Conservation (phyloP, 768 basidiomycete genomes). For the Galerina marginata region DNA sequence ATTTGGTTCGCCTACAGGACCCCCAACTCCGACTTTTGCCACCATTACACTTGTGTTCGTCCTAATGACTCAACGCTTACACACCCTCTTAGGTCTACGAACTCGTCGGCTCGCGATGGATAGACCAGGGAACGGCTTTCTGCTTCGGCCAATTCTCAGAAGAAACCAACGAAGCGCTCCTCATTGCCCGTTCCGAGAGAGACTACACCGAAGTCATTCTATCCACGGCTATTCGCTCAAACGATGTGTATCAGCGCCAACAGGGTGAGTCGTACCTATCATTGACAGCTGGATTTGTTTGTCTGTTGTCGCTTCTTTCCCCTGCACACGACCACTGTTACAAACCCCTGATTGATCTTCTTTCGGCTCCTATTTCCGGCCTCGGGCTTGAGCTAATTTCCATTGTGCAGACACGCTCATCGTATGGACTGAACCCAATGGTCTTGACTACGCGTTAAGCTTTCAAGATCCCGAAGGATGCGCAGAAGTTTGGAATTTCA, state of each 20-base stretch:
- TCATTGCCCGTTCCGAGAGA: slow-evolving; percentile 84
- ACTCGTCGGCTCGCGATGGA: slow-evolving; percentile 89
- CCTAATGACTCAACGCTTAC: slow-evolving; percentile 25
- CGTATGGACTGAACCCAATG: slow-evolving; percentile 97
- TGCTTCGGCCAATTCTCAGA: slow-evolving; percentile 90
- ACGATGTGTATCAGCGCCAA: slow-evolving; percentile 86
- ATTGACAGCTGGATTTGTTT: neutral
- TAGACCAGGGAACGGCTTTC: slow-evolving; percentile 96
- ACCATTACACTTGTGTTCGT: slow-evolving; percentile 12
- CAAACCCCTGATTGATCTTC: slow-evolving; percentile 12
- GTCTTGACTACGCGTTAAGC: slow-evolving; percentile 93
- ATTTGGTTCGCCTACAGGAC: slow-evolving; percentile 1
- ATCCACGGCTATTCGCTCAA: slow-evolving; percentile 79
- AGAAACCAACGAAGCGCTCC: slow-evolving; percentile 75
- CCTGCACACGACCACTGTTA: slow-evolving; percentile 26
- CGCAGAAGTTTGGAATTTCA: slow-evolving; percentile 96
- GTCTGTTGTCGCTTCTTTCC: slow-evolving; percentile 3
- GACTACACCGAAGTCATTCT: slow-evolving; percentile 76
- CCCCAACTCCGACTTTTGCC: slow-evolving; percentile 4
- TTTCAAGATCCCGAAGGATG: slow-evolving; percentile 98
- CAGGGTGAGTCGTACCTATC: slow-evolving; percentile 61
- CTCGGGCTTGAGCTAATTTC: slow-evolving; percentile 14
- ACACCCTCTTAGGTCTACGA: slow-evolving; percentile 79
- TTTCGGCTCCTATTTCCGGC: slow-evolving; percentile 8
- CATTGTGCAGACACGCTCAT: slow-evolving; percentile 84